phyloP scores from a whole-genome alignment of 805 yeast species.

The Candida krabiensis region DNA sequence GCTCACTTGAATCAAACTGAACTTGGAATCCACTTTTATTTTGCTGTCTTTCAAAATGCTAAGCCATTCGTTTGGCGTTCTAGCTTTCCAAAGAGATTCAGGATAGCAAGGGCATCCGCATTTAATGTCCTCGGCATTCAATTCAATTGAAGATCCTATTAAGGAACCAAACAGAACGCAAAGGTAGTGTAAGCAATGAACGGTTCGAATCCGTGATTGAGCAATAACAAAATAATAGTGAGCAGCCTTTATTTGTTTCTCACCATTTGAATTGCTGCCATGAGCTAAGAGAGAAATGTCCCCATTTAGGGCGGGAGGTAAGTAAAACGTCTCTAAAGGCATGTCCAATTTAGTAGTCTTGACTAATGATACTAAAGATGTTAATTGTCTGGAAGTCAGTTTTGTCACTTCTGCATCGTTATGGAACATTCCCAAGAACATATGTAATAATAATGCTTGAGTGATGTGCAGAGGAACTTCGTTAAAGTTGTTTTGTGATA shows the following conservation, averaged over 20 bases:
- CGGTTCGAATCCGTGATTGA: slow-evolving; percentile 55
- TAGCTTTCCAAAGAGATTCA: slow-evolving; percentile 62
- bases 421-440: slow-evolving; percentile 55
- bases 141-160: slow-evolving; percentile 41
- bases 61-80: slow-evolving; percentile 52
- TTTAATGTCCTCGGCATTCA: slow-evolving; percentile 45
- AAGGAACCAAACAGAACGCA: slow-evolving; percentile 47
- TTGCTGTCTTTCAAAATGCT: slow-evolving; percentile 35
- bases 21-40: slow-evolving; percentile 51
- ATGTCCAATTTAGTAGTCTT: slow-evolving; percentile 52
- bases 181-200: slow-evolving; percentile 50
- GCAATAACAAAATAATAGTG: slow-evolving; percentile 54
- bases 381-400: slow-evolving; percentile 51
- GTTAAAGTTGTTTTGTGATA: slow-evolving; percentile 45
- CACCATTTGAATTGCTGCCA: slow-evolving; percentile 10
- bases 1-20: slow-evolving; percentile 53
- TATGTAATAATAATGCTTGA: slow-evolving; percentile 55
- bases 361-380: slow-evolving; percentile 53
- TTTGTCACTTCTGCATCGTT: slow-evolving; percentile 52
- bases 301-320: slow-evolving; percentile 39
- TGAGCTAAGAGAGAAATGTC: slow-evolving; percentile 13
- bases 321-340: slow-evolving; percentile 45
- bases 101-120: slow-evolving; percentile 66
- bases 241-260: slow-evolving; percentile 36
- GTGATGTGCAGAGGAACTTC: slow-evolving; percentile 57